Percentiles rank a stretch among this genome's conserved stretches.
Evolutionary conservation across 2,329 filamentous ascomycete species (phyloP).

Genomic region (Aaosphaeria arxii): DNA sequence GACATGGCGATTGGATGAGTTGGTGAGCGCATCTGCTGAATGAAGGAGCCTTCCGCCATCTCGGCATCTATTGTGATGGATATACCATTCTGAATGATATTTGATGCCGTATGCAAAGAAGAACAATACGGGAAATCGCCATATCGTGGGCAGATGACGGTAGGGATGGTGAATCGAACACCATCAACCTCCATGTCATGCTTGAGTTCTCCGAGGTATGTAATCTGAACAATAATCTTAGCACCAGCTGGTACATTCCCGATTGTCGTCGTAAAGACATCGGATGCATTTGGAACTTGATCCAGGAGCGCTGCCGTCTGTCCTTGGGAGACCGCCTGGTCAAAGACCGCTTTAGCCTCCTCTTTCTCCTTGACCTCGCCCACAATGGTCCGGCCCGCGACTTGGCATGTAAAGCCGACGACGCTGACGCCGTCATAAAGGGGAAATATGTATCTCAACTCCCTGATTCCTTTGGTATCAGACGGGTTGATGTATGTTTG

Average conservation of each 20-base stretch:
- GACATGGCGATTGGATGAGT: slow-evolving; percentile 66
- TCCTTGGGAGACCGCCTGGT: slow-evolving; percentile 56
- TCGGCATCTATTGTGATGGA: slow-evolving; percentile 59
- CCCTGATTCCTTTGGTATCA: slow-evolving; percentile 41
- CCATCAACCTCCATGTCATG: slow-evolving; percentile 68
- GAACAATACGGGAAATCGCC: slow-evolving; percentile 46
- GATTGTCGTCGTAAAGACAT: slow-evolving; percentile 66
- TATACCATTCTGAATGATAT: slow-evolving; percentile 39
- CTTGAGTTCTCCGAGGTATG: slow-evolving; percentile 67
- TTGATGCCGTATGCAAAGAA: slow-evolving; percentile 4
- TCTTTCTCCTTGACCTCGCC: slow-evolving; percentile 67
- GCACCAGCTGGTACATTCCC: slow-evolving; percentile 64
- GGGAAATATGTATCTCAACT: slow-evolving; percentile 67
- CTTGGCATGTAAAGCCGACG: slow-evolving; percentile 62
- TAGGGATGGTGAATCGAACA: slow-evolving; percentile 67
- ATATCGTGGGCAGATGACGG: slow-evolving; percentile 65
- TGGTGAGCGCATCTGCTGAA: slow-evolving; percentile 63
- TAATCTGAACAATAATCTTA: slow-evolving; percentile 59
- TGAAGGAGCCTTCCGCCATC: slow-evolving; percentile 55
- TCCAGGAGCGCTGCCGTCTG: slow-evolving; percentile 65
- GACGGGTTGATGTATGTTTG: slow-evolving; percentile 64
- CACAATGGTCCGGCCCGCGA: slow-evolving; percentile 58
- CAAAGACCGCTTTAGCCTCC: slow-evolving; percentile 59
- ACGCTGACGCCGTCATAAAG: slow-evolving; percentile 71
- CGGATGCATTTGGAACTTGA: slow-evolving; percentile 57